A percentile compares a stretch with the other conserved stretches of the same genome.
phyloP scores from a whole-genome alignment of 2,329 filamentous ascomycete genomes.

The Trichoderma atroviride region DNA sequence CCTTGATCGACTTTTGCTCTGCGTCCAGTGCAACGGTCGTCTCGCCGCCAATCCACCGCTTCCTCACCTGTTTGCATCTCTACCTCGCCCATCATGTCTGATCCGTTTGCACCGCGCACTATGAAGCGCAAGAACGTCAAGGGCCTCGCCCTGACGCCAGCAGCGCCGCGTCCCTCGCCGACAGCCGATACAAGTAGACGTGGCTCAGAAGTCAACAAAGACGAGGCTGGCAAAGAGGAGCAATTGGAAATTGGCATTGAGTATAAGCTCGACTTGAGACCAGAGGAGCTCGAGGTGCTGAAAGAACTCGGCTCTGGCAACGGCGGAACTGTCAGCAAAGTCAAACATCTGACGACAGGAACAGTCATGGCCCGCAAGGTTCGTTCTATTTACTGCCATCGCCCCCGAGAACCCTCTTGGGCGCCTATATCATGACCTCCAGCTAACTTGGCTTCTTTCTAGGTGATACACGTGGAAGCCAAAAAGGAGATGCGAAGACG shows the following conservation, averaged over 20 bases:
- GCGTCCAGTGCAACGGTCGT: neutral
- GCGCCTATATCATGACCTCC: neutral
- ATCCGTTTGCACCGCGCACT: conserved; percentile 69
- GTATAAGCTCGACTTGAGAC: conserved; percentile 89
- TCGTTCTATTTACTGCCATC: conserved; percentile 23
- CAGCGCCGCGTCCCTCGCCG: conserved; percentile 70
- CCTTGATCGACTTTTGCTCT: conserved; percentile 7
- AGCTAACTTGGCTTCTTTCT: conserved; percentile 41
- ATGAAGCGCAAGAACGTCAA: conserved; percentile 99
- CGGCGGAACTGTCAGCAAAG: conserved; percentile 97
- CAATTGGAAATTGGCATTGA: conserved; percentile 94
- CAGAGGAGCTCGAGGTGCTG: conserved; percentile 88
- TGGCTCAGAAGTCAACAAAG: conserved; percentile 63
- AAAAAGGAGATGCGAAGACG: conserved; percentile 97
- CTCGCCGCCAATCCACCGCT: neutral
- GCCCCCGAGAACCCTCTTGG: conserved; percentile 22
- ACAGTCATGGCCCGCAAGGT: conserved; percentile 99
- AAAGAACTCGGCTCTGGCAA: conserved; percentile 96
- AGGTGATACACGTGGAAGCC: conserved; percentile 98
- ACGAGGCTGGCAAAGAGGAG: conserved; percentile 56
- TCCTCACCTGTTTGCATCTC: neutral
- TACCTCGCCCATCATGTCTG: conserved; percentile 54
- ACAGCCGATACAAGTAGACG: conserved; percentile 72
- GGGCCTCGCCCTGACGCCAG: conserved; percentile 83
- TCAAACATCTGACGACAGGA: conserved; percentile 90